These are phyloP conservation scores for Dipodascopsis uninucleata DNA, from an alignment of 805 yeast genomes.

Conservation along the genomic window DNA sequence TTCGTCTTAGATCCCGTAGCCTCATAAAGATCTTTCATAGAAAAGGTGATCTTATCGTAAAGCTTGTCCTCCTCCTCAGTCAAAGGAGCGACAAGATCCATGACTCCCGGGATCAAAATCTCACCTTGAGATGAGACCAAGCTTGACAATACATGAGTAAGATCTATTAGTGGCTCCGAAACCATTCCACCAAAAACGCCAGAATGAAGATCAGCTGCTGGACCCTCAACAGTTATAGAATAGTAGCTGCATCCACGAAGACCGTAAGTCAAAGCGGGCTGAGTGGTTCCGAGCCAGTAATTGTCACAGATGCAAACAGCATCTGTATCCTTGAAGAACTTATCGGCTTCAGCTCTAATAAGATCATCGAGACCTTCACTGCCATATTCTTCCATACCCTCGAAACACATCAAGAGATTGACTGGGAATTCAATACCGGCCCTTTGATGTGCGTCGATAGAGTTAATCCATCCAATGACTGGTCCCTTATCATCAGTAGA, in stretches of 20 bases:
- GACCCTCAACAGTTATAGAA: conserved; percentile 77
- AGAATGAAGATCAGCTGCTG: conserved; percentile 94
- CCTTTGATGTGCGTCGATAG: conserved; percentile 82
- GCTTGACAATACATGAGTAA: conserved; percentile 68
- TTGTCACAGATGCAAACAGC: conserved; percentile 96
- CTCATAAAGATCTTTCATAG: conserved; percentile 74
- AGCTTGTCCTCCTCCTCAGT: conserved; percentile 73
- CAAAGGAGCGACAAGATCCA: conserved; percentile 92
- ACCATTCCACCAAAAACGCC: conserved; percentile 97
- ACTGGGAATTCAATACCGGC: conserved; percentile 88
- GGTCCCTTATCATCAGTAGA: conserved; percentile 98
- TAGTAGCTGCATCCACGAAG: conserved; percentile 95
- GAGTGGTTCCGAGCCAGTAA: conserved; percentile 96
- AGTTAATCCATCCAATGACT: conserved; percentile 93
- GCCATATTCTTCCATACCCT: conserved; percentile 99
- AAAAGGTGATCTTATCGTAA: conserved; percentile 83
- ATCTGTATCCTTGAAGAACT: conserved; percentile 82
- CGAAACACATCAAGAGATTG: conserved; percentile 86
- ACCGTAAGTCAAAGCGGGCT: conserved; percentile 96
- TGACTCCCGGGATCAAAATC: conserved; percentile 81
- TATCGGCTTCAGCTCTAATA: conserved; percentile 70
- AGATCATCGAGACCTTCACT: conserved; percentile 85
- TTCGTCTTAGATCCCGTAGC: conserved; percentile 88
- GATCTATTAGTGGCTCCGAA: conserved; percentile 96
- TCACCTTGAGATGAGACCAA: conserved; percentile 80